Evolutionary conservation across 176 grass and related monocot species (phyloP).

Genomic region (Thinopyrum elongatum): DNA sequence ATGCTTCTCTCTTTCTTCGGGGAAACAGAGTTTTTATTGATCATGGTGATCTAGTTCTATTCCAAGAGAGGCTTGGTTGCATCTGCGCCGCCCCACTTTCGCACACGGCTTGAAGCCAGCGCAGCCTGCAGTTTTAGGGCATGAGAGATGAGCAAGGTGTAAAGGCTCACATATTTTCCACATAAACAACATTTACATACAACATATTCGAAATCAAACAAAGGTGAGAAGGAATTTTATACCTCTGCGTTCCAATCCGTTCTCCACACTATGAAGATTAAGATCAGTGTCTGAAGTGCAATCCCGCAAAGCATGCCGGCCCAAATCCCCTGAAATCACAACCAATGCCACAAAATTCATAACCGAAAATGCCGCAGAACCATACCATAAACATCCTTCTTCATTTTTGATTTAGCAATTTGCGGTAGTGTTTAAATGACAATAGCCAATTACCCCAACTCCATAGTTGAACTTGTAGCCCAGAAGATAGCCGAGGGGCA

Average conservation of each 20-base stretch:
- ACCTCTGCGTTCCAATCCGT: not conserved
- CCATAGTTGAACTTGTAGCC: not conserved
- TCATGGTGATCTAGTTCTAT: not conserved
- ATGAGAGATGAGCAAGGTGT: not conserved
- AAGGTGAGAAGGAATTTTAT: not conserved
- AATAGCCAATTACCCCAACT: not conserved
- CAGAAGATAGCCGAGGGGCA: not conserved
- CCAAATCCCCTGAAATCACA: not conserved
- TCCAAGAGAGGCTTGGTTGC: not conserved
- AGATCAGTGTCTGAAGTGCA: not conserved
- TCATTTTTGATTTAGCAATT: not conserved
- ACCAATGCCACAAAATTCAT: not conserved
- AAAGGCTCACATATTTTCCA: not conserved
- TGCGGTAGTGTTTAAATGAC: not conserved
- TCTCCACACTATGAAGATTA: not conserved
- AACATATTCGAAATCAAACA: not conserved
- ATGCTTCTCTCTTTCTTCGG: not conserved
- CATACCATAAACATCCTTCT: fast-evolving
- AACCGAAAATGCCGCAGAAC: not conserved
- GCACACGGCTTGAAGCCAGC: not conserved
- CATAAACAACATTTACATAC: not conserved
- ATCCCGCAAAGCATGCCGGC: not conserved
- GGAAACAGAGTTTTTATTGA: not conserved
- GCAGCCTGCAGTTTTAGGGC: not conserved
- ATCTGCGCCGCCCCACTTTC: not conserved